Evolutionary conservation across 306 rosid species (phyloP).

Genomic region (Fragaria vesca): DNA sequence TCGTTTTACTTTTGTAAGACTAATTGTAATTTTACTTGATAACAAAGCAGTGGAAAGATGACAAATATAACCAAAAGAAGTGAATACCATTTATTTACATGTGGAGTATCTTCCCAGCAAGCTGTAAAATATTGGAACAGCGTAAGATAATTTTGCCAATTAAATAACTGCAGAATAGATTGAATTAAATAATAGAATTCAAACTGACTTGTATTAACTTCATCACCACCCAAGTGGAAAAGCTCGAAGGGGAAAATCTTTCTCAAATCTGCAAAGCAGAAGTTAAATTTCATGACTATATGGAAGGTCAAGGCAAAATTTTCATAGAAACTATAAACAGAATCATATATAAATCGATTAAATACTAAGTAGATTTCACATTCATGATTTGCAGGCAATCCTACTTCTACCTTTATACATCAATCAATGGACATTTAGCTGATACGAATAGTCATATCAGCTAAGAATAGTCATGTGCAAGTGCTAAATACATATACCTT

Average conservation of each 20-base stretch:
- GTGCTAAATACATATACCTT: not conserved
- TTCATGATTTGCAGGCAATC: not conserved
- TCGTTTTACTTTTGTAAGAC: not conserved
- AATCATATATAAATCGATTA: not conserved
- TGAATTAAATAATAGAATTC: slow-evolving; percentile 26
- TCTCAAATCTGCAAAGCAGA: slow-evolving; percentile 71
- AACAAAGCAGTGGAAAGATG: not conserved
- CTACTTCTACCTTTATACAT: not conserved
- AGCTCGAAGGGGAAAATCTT: slow-evolving; percentile 91
- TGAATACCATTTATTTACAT: slow-evolving; percentile 73
- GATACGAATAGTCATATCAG: not conserved
- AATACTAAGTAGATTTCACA: not conserved
- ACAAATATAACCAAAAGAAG: slow-evolving; percentile 16
- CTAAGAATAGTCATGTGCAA: not conserved
- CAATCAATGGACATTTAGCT: not conserved
- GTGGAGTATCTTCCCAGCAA: slow-evolving; percentile 75
- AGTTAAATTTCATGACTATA: not conserved
- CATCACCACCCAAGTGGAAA: slow-evolving; percentile 99
- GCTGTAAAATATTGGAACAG: slow-evolving; percentile 55
- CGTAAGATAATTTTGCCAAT: slow-evolving; percentile 14
- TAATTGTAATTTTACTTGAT: not conserved
- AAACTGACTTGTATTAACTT: slow-evolving; percentile 86
- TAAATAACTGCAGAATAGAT: slow-evolving; percentile 15
- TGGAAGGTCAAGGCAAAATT: slow-evolving; percentile 11
- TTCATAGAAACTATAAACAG: not conserved